Evolutionary conservation across 768 basidiomycete species (phyloP), one percentile per base, ranked within the genome.

Genomic region (Lactarius sp.): DNA sequence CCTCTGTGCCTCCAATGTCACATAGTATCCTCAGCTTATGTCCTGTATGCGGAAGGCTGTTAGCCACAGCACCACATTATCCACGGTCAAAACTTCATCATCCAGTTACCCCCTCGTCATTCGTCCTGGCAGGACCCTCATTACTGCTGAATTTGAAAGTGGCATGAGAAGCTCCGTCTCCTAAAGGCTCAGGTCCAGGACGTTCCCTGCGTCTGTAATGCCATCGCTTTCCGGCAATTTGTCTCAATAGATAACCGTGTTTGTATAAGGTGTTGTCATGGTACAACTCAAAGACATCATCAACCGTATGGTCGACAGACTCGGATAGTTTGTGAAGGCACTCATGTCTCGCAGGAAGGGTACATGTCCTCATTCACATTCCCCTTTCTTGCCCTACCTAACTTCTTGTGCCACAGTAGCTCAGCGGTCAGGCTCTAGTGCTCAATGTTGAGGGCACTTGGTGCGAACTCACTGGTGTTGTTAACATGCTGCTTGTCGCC

Each of bases 391-490:
- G 22, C 22, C 49, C n/a, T 73, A 20, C 34, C 42, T 60, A 12
- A 60, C 42, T 18, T 22, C 27, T 46, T 52, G 20, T 22, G 4
- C 41, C 41, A 3, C 52, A 83, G 77, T 0, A 88, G 88, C 79
- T 92, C 53, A 90, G 90, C 70, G 90, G 90, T 6, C 90, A 92
- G 68, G 91, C 91, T 31, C 79, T 86, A 61, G 92, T 94, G 16
- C 73, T 88, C n/a, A 90, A 90, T 58, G 92, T 92, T 49, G 89
- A 93, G 76, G 92, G 92, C 34, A 89, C 88, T 3, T 91, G 89
- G 89, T 80, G 85, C 41, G 86, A 92, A 72, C 75, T 90, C 58
- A 91, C 89, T 0, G 86, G 83, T 59, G 86, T 88, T 54, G 88
- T 90, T 69, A 90, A 90, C 75, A 87, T 87, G 70, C 75, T 90